Evolutionary conservation across 345 rosid genomes (phyloP).

Genomic region (Murraya koenigii): DNA sequence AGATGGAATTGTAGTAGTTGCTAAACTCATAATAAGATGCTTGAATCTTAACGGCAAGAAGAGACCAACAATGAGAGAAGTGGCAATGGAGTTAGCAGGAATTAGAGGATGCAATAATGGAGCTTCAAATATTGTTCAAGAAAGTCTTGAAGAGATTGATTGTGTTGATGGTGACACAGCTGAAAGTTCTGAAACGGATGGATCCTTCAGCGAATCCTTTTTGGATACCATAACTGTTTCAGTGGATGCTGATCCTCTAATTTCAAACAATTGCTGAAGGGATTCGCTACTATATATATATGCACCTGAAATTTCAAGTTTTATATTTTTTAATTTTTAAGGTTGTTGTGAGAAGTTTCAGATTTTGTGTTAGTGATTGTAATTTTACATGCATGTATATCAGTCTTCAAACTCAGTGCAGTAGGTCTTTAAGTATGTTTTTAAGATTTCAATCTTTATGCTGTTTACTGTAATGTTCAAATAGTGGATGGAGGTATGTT

Average conservation of each 20-base stretch:
- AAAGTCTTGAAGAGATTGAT: background rate
- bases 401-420: too few relatives aligned
- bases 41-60: background rate
- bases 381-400: too few relatives aligned
- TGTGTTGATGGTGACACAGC: fast-evolving
- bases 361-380: too few relatives aligned
- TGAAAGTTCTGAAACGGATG: background rate
- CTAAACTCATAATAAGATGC: background rate
- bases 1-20: background rate
- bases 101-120: background rate
- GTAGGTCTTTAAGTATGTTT: too few relatives aligned
- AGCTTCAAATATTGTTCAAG: background rate
- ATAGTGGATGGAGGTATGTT: too few relatives aligned
- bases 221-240: background rate
- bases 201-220: background rate
- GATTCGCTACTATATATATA: background rate
- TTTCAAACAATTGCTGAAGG: background rate
- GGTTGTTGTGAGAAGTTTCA: too few relatives aligned
- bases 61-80: background rate
- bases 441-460: too few relatives aligned
- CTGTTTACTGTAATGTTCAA: too few relatives aligned
- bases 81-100: background rate
- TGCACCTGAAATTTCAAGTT: too few relatives aligned
- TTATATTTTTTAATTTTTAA: too few relatives aligned
- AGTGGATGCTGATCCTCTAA: background rate